Base-by-base conservation (phyloP, 805 yeast species). In the Candida bentonensis region DNA sequence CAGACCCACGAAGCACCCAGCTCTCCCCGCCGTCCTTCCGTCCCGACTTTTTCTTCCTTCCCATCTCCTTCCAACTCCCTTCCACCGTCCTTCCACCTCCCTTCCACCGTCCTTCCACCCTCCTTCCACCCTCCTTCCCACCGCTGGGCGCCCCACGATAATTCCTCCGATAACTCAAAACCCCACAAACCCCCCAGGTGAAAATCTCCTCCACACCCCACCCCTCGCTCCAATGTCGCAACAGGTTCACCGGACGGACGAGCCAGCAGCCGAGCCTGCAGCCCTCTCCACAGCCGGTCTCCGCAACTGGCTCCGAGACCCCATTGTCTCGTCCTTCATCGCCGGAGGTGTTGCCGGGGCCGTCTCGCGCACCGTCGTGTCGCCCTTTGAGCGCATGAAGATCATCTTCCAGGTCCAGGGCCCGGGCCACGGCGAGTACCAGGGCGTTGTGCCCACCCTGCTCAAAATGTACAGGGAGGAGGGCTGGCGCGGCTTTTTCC, bases 321-420 rank as follows among this genome's bases (percentile, higher is more conserved):
- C 70, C n/a, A 55, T 63, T 11, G 72, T 73, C 25, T 69, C 86
- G 2, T 85, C 96, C 1, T 86, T 89, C 56, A 68, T 88, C 22
- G 97, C 96, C 4, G 98, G 98, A 46, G 96, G 96, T 44, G 71
- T 83, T 0, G 98, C 97, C 0, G 98, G 97, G 46, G 97, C 95
- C 22, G 78, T 88, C 25, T 83, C 95, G 1, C 69, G 97, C 44
- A 89, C 97, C 0, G 85, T 82, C 1, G 96, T 88, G 3, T 84
- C 96, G 11, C 98, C 98, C 1, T 78, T 89, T 62, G 98, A 89
- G 61, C 69, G 98, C 52, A 94, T 92, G 53, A 89, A 89, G 63
- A 92, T 92, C 49, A 63, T 89, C 22, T 76, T 87, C 53, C 98
- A 89, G 63, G 78, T 92, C 27, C 96, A 89, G 62, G 92, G 83